Evolutionary conservation across 139 green algal species (phyloP).

Genomic region (Volvox africanus): DNA sequence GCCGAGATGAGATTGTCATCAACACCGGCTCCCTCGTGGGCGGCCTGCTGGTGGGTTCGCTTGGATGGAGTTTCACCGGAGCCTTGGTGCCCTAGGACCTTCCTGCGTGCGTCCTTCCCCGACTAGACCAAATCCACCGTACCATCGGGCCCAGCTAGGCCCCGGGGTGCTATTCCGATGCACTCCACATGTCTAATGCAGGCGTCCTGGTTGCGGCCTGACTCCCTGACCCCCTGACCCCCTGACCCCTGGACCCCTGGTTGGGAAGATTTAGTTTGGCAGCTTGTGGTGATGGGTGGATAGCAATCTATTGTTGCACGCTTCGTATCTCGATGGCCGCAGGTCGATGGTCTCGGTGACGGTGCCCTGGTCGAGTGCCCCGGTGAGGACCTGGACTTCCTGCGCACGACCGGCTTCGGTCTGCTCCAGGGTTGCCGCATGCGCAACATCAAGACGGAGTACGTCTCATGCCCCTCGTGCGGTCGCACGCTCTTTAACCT

Average conservation of each 20-base stretch:
- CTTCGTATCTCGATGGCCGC: not conserved
- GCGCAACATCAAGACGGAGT: conserved; percentile 99
- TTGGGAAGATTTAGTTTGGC: no score
- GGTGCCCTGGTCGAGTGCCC: conserved; percentile 89
- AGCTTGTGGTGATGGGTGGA: no score
- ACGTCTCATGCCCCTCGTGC: conserved; percentile 97
- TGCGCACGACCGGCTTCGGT: conserved; percentile 95
- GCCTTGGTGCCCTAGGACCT: no score
- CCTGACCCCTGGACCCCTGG: not conserved
- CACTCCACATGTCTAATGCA: no score
- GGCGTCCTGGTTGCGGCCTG: no score
- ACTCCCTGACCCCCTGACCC: not conserved
- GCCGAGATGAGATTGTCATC: conserved; percentile 87
- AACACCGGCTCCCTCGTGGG: conserved; percentile 83
- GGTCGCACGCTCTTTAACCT: conserved; percentile 99
- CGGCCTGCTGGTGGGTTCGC: conserved; percentile 83
- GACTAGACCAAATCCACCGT: no score
- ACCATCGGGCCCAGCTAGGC: no score
- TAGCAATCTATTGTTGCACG: no score
- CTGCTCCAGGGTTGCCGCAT: conserved; percentile 97
- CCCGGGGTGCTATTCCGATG: no score
- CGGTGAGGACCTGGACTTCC: conserved; percentile 86
- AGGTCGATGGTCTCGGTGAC: conserved; percentile 94
- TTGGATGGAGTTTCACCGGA: not conserved
- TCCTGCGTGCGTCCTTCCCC: no score